A percentile compares a stretch with the other conserved stretches of the same genome.
Evolutionary conservation across 2,329 filamentous ascomycete species (phyloP).

Genomic region (Hawksworthiomyces lignivorus): DNA sequence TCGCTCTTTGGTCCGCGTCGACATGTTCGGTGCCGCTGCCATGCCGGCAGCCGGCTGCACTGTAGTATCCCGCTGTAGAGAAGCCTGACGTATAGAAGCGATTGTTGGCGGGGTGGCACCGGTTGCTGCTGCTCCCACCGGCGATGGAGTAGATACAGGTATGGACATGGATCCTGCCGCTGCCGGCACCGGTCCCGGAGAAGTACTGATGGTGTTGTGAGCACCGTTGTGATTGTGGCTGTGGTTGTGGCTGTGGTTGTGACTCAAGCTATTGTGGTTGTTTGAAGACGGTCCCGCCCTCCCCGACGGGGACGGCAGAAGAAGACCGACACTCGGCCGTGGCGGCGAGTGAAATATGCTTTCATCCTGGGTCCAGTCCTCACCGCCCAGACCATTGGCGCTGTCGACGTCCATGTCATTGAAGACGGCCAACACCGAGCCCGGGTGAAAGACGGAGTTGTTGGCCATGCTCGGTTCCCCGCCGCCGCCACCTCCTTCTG

Average conservation of each 20-base stretch:
- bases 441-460: no score
- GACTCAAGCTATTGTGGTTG: background rate
- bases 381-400: background rate
- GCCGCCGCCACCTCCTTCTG: no score
- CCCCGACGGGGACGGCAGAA: no score
- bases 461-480: no score
- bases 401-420: conserved; percentile 11
- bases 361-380: conserved; percentile 9
- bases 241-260: background rate
- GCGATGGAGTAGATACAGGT: background rate
- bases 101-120: no score
- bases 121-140: background rate
- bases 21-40: background rate
- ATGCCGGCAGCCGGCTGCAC: background rate
- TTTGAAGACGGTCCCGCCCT: no score
- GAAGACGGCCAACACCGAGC: no score
- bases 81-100: background rate
- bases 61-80: background rate
- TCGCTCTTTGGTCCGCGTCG: conserved; percentile 7
- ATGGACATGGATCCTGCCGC: background rate
- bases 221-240: background rate
- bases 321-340: no score
- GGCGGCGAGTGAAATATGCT: background rate
- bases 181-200: no score
- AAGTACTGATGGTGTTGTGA: background rate